Evolutionary conservation across 2,329 filamentous ascomycete species (phyloP), one percentile per base, ranked within the genome.

Genomic region (Calonectria pseudoturangicola): DNA sequence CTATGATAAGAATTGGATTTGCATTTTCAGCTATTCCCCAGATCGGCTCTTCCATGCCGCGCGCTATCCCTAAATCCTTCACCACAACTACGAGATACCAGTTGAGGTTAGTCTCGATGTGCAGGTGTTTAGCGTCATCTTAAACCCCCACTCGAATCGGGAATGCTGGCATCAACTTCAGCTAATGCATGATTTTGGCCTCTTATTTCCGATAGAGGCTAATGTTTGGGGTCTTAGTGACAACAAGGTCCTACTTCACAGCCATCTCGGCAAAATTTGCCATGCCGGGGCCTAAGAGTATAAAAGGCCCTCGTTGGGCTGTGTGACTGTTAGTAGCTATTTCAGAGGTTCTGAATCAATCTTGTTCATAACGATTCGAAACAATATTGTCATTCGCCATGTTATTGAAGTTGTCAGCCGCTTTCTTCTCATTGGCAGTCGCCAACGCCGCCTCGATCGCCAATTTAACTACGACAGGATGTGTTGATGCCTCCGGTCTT

Each of bases 401-500:
- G 65, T 25, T 68, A 27, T n/a, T 60, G 27, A 25, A 60, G 65
- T 47, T 54, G n/a, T 47, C 41, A 18, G 50, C 39, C 30, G 21
- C 45, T 13, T n/a, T 68, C 28, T 39, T 48, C 21, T 58, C 51
- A 15, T n/a, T 48, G n/a, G 39, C 51, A 27, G n/a, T 66, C 39
- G 64, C 39, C 65, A 68, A 58, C 27, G 66, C 66, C 25, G 66
- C 68, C 16, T 51, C 67, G 12, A 18, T 28, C 10, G 60, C 58
- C 27, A 66, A 62, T 10, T 10, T 70, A 9, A 70, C 60, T 4
- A 66, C 39, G 21, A 72, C 70, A 33, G 77, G 77, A 13, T 80
- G 77, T 66, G 74, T 71, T 25, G 77, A 79, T 65, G 6, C 74
- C 3, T 73, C 73, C 5, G 75, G 75, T 4, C 77, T 79, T 51